phyloP scores from a whole-genome alignment of 2,329 filamentous ascomycete species.

The Botrytis fabae region DNA sequence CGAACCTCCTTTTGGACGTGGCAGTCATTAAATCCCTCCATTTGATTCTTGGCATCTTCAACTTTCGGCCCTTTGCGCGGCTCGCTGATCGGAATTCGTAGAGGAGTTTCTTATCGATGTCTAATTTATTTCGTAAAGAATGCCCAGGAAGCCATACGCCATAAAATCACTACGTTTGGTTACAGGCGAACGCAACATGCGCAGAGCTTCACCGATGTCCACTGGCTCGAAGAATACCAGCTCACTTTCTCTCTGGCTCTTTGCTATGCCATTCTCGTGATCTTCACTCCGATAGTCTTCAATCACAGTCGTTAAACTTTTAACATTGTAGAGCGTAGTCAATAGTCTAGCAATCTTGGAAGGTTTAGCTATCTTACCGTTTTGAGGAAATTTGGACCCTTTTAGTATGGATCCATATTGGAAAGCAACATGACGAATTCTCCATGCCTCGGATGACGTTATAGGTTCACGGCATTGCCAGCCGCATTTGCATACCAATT shows the following conservation, averaged over 20 bases:
- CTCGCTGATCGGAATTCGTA: background rate
- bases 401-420: background rate
- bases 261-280: background rate
- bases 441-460: background rate
- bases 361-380: background rate
- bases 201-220: background rate
- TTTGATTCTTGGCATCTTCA: background rate
- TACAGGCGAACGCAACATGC: background rate
- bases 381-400: background rate
- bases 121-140: background rate
- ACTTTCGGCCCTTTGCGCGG: background rate
- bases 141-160: background rate
- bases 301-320: background rate
- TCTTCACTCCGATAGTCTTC: background rate
- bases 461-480: background rate
- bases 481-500: background rate
- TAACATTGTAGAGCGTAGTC: background rate
- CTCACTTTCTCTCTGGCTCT: background rate
- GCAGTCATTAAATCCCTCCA: background rate
- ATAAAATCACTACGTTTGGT: background rate
- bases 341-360: background rate
- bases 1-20: background rate
- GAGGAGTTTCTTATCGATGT: background rate
- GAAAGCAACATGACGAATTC: background rate
- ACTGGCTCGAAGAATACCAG: background rate